These are phyloP conservation scores for Aureobasidium sp. DNA, from an alignment of 2,329 filamentous ascomycete species.

Conservation along the genomic window DNA sequence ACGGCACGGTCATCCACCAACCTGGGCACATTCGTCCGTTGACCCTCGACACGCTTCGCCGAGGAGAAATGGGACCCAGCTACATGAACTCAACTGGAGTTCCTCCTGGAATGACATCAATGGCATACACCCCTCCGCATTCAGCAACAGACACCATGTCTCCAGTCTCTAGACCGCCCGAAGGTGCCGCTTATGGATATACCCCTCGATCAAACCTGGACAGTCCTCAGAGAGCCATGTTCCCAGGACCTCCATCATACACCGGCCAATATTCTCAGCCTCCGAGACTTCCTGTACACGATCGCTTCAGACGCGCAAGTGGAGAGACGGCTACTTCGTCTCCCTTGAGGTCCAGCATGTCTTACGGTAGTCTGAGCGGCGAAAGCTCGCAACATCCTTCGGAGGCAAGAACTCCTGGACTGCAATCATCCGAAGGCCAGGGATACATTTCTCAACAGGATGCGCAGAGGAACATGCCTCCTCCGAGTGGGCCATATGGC, in stretches of 20 bases:
- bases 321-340: constrained; percentile 34
- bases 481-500: constrained; percentile 20
- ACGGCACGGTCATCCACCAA: constrained; percentile 19
- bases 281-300: constrained; percentile 36
- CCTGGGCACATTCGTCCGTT: constrained; percentile 56
- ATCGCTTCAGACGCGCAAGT: constrained; percentile 32
- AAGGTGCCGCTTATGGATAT: constrained; percentile 33
- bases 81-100: constrained; percentile 52
- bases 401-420: not conserved
- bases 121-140: constrained; percentile 53
- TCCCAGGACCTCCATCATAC: constrained; percentile 8
- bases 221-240: constrained; percentile 14
- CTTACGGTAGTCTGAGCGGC: constrained; percentile 26
- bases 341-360: constrained; percentile 38
- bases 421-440: not conserved
- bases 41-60: constrained; percentile 58
- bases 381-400: constrained; percentile 2
- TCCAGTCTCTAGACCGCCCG: constrained; percentile 33
- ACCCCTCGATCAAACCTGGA: constrained; percentile 15
- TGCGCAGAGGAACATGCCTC: constrained; percentile 15
- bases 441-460: constrained; percentile 9
- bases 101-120: constrained; percentile 57
- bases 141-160: constrained; percentile 40
- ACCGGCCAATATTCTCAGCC: constrained; percentile 25
- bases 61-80: constrained; percentile 57